A percentile compares a stretch with the other conserved stretches of the same genome.
Conservation (phyloP, 495 filamentous ascomycete species). For the Neurospora africana region DNA sequence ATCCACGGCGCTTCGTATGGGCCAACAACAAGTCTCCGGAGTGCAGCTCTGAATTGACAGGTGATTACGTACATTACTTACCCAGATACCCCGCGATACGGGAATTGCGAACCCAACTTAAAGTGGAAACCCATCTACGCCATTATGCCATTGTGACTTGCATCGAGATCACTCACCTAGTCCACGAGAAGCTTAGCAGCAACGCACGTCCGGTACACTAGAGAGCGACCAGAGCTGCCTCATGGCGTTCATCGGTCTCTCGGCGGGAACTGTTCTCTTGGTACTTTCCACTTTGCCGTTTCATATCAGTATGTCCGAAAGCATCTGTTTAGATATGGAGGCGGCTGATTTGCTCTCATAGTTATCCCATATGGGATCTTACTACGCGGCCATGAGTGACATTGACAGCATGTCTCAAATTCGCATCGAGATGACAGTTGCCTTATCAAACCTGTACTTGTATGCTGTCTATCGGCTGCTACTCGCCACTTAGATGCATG, state of each 20-base stretch:
- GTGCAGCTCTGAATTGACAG: not conserved
- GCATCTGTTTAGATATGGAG: not conserved
- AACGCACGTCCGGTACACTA: not conserved
- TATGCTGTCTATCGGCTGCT: not conserved
- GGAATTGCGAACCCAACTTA: not conserved
- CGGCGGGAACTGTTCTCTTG: not conserved
- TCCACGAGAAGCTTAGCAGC: not conserved
- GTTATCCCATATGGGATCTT: not conserved
- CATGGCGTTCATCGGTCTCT: not conserved
- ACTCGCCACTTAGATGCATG: not conserved
- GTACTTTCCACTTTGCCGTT: not conserved
- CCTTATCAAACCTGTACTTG: not conserved
- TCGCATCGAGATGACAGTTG: not conserved
- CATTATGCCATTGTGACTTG: not conserved
- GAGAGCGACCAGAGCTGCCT: not conserved
- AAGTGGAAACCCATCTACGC: not conserved
- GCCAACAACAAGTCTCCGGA: not conserved
- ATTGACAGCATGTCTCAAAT: not conserved
- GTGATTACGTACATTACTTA: not conserved
- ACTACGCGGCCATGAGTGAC: not conserved
- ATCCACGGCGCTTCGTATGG: not conserved
- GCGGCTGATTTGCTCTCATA: not conserved
- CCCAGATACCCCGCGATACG: not conserved
- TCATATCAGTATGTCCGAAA: not conserved
- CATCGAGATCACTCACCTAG: not conserved